Evolutionary conservation across 2,329 filamentous ascomycete genomes (phyloP).

Genomic region (Tetracladium maxilliforme): DNA sequence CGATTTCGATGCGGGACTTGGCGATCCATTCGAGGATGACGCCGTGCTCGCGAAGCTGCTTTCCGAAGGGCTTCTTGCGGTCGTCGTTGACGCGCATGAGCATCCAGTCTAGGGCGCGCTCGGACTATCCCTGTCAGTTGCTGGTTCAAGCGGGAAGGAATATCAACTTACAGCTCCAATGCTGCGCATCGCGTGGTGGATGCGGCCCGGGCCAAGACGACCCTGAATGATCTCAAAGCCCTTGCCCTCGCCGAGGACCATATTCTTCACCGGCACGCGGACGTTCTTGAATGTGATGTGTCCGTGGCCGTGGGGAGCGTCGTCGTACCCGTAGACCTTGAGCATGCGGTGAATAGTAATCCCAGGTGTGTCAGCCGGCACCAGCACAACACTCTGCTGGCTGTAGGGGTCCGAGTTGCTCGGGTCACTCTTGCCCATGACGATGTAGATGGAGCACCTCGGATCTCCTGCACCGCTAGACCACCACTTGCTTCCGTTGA

Average conservation of each 20-base stretch:
- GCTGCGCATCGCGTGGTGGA: conserved; percentile 94
- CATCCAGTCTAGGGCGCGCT: conserved; percentile 88
- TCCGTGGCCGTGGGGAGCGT: conserved; percentile 95
- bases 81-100: conserved; percentile 88
- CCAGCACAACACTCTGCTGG: conserved; percentile 87
- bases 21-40: conserved; percentile 94
- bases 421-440: conserved; percentile 87
- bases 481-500: conserved; percentile 99
- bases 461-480: conserved; percentile 89
- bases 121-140: conserved; percentile 37
- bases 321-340: conserved; percentile 87
- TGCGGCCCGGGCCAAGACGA: conserved; percentile 84
- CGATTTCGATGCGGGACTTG: conserved; percentile 83
- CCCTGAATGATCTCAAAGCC: conserved; percentile 99
- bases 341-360: conserved; percentile 93
- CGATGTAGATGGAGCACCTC: conserved; percentile 83
- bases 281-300: conserved; percentile 86
- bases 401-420: conserved; percentile 64
- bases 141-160: not conserved
- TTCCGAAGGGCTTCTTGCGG: conserved; percentile 79
- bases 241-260: conserved; percentile 83
- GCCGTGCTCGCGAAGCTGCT: conserved; percentile 75
- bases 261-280: conserved; percentile 63
- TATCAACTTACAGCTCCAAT: conserved; percentile 57
- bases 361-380: conserved; percentile 66